Base-by-base conservation (phyloP, 768 basidiomycete genomes). In the Phanerodontia chrysosporium region DNA sequence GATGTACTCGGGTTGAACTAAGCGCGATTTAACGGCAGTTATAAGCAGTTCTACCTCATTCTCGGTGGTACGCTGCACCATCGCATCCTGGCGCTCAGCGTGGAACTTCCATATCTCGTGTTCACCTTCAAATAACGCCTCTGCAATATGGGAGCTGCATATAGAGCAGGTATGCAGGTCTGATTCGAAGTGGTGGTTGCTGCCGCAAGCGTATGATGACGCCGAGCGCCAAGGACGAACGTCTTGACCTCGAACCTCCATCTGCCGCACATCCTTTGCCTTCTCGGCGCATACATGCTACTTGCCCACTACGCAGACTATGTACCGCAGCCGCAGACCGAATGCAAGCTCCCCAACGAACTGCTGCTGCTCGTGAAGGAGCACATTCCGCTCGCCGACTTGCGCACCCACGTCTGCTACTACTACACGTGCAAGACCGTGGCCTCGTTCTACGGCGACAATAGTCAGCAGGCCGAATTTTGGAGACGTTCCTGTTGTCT, bases 321-420 rank as follows among this genome's bases (percentile, higher is more conserved):
- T 39, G 13, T 24, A 14, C 24, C 35, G 8, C 52, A 7, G n/a
- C 21, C 16, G 9, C 52, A 53, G 24, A 45, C 51, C 2, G 51
- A 52, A 30, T 42, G 42, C 29, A 29, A 45, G n/a, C 55, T 67
- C 2, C 66, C 66, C 2, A 32, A 36, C 36, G 66, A 67, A 44
- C 49, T 67, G 0, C 27, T 64, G n/a, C 45, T 62, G 13, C 36
- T 58, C 25, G 51, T 67, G 25, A 64, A 64, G 36, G 59, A 58
- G 12, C 32, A 42, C 39, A 63, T 67, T 18, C 59, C 61, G 1
- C 21, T 42, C 5, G 42, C 49, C 3, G 66, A 65, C 45, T 35
- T 67, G 14, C 62, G 66, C 25, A 64, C 62, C 6, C 66, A 67
- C 44, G 64, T 65, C 25, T 67, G 66, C 51, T 65, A 46, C 55